phyloP scores from a whole-genome alignment of 768 basidiomycete genomes.

The Amanita jacksonii region DNA sequence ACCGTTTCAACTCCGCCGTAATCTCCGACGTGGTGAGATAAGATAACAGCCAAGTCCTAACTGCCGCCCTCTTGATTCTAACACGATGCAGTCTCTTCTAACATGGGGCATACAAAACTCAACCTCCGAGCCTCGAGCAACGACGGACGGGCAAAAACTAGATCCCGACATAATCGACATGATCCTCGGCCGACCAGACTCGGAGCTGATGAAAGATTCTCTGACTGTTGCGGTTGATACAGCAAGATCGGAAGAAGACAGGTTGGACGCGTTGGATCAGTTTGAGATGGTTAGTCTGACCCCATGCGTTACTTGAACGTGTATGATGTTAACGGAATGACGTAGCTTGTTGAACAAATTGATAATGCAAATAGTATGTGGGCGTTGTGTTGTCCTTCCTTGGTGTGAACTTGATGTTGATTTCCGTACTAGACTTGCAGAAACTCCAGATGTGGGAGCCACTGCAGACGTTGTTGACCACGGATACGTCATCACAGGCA shows the following conservation, averaged over 20 bases:
- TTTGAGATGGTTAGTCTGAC: slow-evolving; percentile 68
- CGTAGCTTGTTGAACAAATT: slow-evolving; percentile 74
- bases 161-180: slow-evolving; percentile 80
- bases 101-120: slow-evolving; percentile 81
- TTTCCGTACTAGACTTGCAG: slow-evolving; percentile 48
- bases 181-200: slow-evolving; percentile 79
- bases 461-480: slow-evolving; percentile 51
- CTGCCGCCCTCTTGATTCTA: too few species aligned
- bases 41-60: too few species aligned
- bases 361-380: slow-evolving; percentile 80
- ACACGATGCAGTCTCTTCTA: slow-evolving; percentile 56
- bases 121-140: slow-evolving; percentile 23
- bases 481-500: slow-evolving; percentile 42
- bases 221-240: slow-evolving; percentile 55
- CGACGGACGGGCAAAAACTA: slow-evolving; percentile 37
- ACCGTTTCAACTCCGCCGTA: too few species aligned
- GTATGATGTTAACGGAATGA: background rate
- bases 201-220: slow-evolving; percentile 76
- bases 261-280: slow-evolving; percentile 69
- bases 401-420: too few species aligned
- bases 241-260: slow-evolving; percentile 40
- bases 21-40: too few species aligned
- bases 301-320: background rate
- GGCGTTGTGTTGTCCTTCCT: too few species aligned
- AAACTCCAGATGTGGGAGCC: slow-evolving; percentile 75